Conservation (phyloP, 768 basidiomycete species). For the Lactarius indigo region DNA sequence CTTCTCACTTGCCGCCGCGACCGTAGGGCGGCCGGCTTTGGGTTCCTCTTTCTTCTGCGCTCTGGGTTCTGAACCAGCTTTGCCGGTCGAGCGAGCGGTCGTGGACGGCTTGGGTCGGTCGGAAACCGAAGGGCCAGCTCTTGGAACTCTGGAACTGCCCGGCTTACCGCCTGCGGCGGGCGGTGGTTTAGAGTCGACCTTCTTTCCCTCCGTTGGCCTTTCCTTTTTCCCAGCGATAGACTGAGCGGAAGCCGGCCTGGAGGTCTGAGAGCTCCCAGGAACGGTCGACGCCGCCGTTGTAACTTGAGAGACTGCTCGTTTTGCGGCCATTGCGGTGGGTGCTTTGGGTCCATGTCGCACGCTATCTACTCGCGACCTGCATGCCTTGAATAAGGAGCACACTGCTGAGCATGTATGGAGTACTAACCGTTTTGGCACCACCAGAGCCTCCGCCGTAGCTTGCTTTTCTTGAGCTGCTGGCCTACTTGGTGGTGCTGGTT, state of each 20-base stretch:
- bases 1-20: not conserved
- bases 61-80: not conserved
- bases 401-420: not conserved
- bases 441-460: not conserved
- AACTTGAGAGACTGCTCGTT: slow-evolving; percentile 6
- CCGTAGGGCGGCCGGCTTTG: not conserved
- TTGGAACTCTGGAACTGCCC: not conserved
- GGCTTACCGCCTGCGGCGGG: not conserved
- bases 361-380: slow-evolving; percentile 16
- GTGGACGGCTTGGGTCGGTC: slow-evolving; percentile 6
- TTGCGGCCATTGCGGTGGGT: slow-evolving; percentile 11
- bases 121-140: not conserved
- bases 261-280: not conserved
- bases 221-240: not conserved
- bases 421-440: slow-evolving; percentile 6
- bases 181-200: not conserved
- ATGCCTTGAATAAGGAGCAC: not conserved
- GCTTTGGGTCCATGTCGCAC: slow-evolving; percentile 20
- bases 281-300: not conserved
- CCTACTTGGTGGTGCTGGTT: not conserved
- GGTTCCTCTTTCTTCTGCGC: not conserved
- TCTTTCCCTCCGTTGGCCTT: not conserved
- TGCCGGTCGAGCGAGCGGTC: slow-evolving; percentile 7
- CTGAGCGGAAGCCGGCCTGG: not conserved
- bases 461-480: slow-evolving; percentile 1